These are phyloP conservation scores for Leccinum disarticulatum DNA, from an alignment of 768 basidiomycete species.

Conservation along the genomic window DNA sequence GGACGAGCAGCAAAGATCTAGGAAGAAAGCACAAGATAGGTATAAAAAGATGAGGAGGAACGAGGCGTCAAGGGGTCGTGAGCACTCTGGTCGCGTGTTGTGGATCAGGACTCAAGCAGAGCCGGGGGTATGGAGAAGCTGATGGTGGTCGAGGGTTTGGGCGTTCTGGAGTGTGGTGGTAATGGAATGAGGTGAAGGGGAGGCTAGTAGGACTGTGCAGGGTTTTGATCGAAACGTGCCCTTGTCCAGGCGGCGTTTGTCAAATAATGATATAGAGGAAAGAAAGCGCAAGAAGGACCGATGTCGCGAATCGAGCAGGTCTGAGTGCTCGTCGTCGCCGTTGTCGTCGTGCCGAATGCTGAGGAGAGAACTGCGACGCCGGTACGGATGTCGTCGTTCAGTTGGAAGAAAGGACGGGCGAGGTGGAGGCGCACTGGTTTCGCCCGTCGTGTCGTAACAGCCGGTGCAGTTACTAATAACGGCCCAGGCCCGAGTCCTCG, in stretches of 20 bases:
- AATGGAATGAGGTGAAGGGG: slow-evolving; percentile 58
- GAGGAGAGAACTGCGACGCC: slow-evolving; percentile 7
- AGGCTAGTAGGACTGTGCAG: slow-evolving; percentile 50
- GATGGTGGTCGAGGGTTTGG: slow-evolving; percentile 40
- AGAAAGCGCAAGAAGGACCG: slow-evolving; percentile 21
- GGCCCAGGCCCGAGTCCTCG: slow-evolving; percentile 9
- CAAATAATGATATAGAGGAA: slow-evolving; percentile 37
- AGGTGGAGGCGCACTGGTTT: slow-evolving; percentile 32
- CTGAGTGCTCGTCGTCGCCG: slow-evolving; percentile 15
- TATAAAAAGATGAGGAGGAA: slow-evolving; percentile 49
- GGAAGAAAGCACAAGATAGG: slow-evolving; percentile 45
- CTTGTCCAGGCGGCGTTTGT: slow-evolving; percentile 53
- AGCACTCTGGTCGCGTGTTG: slow-evolving; percentile 45
- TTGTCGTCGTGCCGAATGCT: slow-evolving; percentile 15
- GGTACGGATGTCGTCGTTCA: slow-evolving; percentile 21
- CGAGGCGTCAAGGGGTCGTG: slow-evolving; percentile 58
- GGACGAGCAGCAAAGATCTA: slow-evolving; percentile 42
- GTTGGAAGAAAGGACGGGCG: slow-evolving; percentile 19
- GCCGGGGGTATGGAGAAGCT: slow-evolving; percentile 28
- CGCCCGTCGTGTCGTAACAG: slow-evolving; percentile 33
- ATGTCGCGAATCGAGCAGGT: slow-evolving; percentile 20
- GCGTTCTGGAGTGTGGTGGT: slow-evolving; percentile 32
- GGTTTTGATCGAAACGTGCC: slow-evolving; percentile 84
- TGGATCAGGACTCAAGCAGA: slow-evolving; percentile 31
- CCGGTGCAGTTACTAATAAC: slow-evolving; percentile 29